phyloP scores from a whole-genome alignment of 805 yeast species.

The Candida chauliodis region DNA sequence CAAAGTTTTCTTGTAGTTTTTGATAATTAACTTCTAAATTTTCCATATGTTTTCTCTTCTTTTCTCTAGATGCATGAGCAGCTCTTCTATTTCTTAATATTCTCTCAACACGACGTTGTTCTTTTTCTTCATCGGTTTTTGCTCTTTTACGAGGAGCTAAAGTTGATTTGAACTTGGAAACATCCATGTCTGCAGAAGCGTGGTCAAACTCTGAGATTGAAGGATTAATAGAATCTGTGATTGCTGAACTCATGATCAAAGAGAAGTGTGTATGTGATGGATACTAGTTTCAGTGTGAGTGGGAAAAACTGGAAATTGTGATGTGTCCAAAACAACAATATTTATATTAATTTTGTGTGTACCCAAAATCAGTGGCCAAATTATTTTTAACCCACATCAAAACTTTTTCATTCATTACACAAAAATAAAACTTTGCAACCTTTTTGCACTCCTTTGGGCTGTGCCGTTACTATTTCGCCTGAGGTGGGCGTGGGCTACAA shows the following conservation, averaged over 20 bases:
- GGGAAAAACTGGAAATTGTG: not conserved
- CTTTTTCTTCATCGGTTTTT: slow-evolving; percentile 93
- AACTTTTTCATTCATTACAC: too few species aligned
- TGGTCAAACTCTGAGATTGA: not conserved
- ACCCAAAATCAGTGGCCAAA: too few species aligned
- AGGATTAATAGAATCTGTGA: not conserved
- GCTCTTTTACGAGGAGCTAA: slow-evolving; percentile 96
- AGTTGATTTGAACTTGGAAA: slow-evolving; percentile 33
- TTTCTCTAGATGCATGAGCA: slow-evolving; percentile 96
- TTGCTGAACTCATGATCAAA: slow-evolving; percentile 1
- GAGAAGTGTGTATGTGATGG: not conserved
- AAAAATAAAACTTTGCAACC: too few species aligned
- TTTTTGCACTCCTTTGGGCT: too few species aligned
- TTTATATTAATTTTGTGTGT: too few species aligned
- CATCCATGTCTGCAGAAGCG: not conserved
- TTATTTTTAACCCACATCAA: too few species aligned
- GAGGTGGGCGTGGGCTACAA: too few species aligned
- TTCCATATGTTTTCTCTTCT: slow-evolving; percentile 90
- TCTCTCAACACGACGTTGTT: slow-evolving; percentile 90
- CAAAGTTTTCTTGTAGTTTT: slow-evolving; percentile 36
- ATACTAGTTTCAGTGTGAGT: not conserved
- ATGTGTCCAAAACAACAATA: too few species aligned
- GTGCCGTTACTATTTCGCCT: too few species aligned
- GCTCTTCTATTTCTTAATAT: slow-evolving; percentile 93
- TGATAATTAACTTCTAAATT: slow-evolving; percentile 63